phyloP scores from a whole-genome alignment of 2,329 filamentous ascomycete genomes.

The Ambrosiella xylebori region DNA sequence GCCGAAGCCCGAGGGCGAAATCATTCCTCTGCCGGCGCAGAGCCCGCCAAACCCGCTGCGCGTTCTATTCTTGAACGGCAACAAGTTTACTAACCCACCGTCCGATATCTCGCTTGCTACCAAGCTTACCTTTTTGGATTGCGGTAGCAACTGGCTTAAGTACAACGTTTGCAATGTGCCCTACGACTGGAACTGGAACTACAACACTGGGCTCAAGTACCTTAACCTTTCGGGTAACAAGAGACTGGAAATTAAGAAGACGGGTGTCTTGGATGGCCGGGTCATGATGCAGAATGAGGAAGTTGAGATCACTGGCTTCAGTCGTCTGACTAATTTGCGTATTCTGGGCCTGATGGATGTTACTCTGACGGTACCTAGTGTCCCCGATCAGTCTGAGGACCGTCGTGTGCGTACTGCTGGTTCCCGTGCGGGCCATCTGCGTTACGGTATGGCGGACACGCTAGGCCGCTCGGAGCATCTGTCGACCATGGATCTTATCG shows the following conservation, averaged over 20 bases:
- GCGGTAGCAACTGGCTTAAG: slow-evolving; percentile 85
- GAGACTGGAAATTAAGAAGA: slow-evolving; percentile 72
- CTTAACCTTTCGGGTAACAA: slow-evolving; percentile 96
- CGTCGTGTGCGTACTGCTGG: slow-evolving; percentile 90
- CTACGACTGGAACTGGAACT: slow-evolving; percentile 99
- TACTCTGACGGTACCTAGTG: slow-evolving; percentile 78
- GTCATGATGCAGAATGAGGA: slow-evolving; percentile 2
- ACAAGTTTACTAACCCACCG: slow-evolving; percentile 92
- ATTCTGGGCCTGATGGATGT: slow-evolving; percentile 96
- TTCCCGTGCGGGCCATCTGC: slow-evolving; percentile 75
- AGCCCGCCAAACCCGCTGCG: slow-evolving; percentile 50
- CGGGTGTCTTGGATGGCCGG: slow-evolving; percentile 18
- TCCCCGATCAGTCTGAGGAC: slow-evolving; percentile 90
- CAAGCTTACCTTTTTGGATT: slow-evolving; percentile 80
- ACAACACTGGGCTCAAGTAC: slow-evolving; percentile 87
- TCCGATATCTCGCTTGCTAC: slow-evolving; percentile 90
- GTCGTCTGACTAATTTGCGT: slow-evolving; percentile 62
- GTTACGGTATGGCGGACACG: slow-evolving; percentile 95
- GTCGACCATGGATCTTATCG: slow-evolving; percentile 87
- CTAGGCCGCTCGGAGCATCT: slow-evolving; percentile 85
- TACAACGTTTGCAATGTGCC: slow-evolving; percentile 99
- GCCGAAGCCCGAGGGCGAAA: slow-evolving; percentile 33
- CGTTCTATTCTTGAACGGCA: slow-evolving; percentile 87
- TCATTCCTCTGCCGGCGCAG: slow-evolving; percentile 18
- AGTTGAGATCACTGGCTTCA: slow-evolving; percentile 62